Evolutionary conservation across 129 eudicot species (phyloP).

Genomic region (Sambucus nigra): DNA sequence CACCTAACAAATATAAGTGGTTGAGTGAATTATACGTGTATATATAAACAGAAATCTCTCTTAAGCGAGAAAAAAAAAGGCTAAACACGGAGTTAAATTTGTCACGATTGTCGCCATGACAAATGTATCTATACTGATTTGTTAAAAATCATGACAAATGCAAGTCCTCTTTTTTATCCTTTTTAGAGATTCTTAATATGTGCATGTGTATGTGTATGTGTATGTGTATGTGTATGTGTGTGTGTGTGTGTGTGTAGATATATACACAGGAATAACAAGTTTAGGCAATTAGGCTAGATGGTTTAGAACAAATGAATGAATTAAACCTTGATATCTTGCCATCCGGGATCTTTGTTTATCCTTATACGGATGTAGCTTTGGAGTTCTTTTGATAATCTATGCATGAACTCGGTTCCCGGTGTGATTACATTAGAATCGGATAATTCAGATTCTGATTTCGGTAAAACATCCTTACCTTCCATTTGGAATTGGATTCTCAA

Average conservation of each 20-base stretch:
- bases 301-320: no score
- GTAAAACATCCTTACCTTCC: conserved; percentile 36
- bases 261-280: no score
- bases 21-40: neutral
- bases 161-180: no score
- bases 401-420: conserved; percentile 55
- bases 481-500: conserved; percentile 21
- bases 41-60: neutral
- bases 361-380: conserved; percentile 24
- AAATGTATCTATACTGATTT: no score
- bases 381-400: conserved; percentile 26
- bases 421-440: conserved; percentile 55
- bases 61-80: neutral
- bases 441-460: conserved; percentile 23
- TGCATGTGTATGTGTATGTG: no score
- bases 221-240: no score
- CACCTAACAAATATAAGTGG: conserved; percentile 23
- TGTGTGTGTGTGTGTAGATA: no score
- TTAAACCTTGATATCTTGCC: conserved; percentile 36
- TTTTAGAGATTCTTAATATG: no score
- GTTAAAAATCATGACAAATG: no score
- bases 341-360: conserved; percentile 20
- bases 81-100: no score
- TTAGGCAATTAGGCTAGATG: neutral
- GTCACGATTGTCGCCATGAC: no score